A percentile compares a stretch with the other conserved stretches of the same genome.
phyloP scores from a whole-genome alignment of 441 rosid genomes.

The Adansonia gregorii region DNA sequence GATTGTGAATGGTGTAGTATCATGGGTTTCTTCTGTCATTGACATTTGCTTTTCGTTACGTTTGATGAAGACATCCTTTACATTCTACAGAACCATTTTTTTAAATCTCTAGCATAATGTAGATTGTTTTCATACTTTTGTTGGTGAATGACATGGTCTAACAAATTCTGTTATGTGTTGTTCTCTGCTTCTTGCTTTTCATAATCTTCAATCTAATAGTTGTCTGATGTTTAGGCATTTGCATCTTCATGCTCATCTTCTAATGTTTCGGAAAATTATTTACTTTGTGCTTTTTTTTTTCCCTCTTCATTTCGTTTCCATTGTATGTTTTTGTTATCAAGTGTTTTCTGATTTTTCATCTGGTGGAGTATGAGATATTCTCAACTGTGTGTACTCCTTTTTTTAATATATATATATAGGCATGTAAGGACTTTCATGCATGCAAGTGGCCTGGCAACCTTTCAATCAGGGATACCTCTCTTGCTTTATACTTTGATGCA shows the following conservation, averaged over 20 bases:
- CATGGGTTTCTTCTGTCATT: neutral
- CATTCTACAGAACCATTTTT: neutral
- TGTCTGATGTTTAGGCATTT: constrained; percentile 2
- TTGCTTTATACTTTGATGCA: constrained; percentile 59
- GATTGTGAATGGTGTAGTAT: neutral
- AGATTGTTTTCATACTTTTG: constrained; percentile 9
- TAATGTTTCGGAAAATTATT: neutral
- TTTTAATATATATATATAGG: constrained; percentile 34
- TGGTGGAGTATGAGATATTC: constrained; percentile 6
- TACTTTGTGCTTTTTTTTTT: neutral
- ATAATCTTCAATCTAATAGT: neutral
- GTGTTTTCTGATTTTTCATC: neutral
- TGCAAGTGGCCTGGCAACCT: constrained; percentile 69
- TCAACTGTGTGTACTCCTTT: neutral
- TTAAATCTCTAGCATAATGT: neutral
- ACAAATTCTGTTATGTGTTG: neutral
- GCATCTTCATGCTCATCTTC: neutral
- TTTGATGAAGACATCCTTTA: neutral
- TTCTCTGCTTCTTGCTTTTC: neutral
- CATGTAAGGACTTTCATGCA: constrained; percentile 68
- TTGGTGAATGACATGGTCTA: neutral
- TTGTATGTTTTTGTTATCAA: neutral
- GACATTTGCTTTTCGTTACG: neutral
- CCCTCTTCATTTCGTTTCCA: neutral
- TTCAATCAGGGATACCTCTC: constrained; percentile 53